A percentile compares a stretch with the other conserved stretches of the same genome.
Evolutionary conservation across 2,329 filamentous ascomycete species (phyloP).

Genomic region (Fusarium avenaceum): DNA sequence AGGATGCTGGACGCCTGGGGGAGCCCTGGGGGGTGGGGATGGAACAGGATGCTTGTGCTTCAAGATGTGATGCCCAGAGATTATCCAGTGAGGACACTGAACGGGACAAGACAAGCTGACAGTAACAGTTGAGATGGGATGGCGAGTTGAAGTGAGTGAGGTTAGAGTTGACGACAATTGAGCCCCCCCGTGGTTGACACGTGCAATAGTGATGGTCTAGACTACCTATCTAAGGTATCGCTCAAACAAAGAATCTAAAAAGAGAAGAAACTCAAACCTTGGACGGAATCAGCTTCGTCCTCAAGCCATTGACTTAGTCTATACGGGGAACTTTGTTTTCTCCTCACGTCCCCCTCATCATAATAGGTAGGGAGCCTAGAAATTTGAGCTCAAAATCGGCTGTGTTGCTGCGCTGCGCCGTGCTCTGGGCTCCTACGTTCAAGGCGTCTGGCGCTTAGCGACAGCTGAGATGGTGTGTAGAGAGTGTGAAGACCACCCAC

Average conservation of each 20-base stretch:
- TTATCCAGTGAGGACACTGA: conserved; percentile 19
- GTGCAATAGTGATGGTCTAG: conserved; percentile 12
- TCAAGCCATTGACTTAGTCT: conserved; percentile 13
- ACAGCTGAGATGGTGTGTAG: conserved; percentile 41
- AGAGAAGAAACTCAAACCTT: not conserved
- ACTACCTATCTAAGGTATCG: not conserved
- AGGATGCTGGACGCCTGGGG: conserved; percentile 35
- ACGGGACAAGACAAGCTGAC: conserved; percentile 3
- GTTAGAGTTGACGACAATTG: conserved; percentile 1
- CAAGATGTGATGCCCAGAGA: conserved; percentile 33
- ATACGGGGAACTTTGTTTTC: conserved; percentile 27
- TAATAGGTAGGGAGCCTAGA: not conserved
- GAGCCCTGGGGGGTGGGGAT: not conserved
- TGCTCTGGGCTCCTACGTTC: conserved; percentile 13
- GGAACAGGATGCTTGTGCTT: conserved; percentile 14
- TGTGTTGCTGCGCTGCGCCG: conserved; percentile 6
- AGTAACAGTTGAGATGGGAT: conserved; percentile 10
- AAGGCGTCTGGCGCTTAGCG: conserved; percentile 42
- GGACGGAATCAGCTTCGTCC: no score
- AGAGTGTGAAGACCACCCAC: conserved; percentile 29
- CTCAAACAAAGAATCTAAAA: conserved; percentile 3
- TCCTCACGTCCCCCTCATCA: conserved; percentile 30
- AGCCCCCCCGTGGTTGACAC: conserved; percentile 4
- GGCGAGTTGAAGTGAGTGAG: not conserved
- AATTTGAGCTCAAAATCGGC: not conserved